Percentiles rank a stretch among this genome's conserved stretches.
Evolutionary conservation across 192 early-diverging fungal genomes (phyloP).

Genomic region (Backusella circina): DNA sequence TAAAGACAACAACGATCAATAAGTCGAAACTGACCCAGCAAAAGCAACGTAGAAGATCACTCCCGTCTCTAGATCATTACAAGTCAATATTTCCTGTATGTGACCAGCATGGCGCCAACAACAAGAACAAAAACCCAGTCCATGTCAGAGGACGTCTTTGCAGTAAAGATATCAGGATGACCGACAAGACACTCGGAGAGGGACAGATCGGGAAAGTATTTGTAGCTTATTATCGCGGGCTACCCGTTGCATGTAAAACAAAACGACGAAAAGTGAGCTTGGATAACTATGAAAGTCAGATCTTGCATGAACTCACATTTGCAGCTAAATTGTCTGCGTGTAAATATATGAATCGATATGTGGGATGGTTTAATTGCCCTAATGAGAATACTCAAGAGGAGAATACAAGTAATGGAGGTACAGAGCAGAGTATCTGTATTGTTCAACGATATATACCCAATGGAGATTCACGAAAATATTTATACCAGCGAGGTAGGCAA

Average conservation of each 20-base stretch:
- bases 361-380: neutral
- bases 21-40: neutral
- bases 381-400: neutral
- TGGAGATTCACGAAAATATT: constrained; percentile 10
- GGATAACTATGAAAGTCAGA: neutral
- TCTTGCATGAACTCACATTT: constrained; percentile 8
- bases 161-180: neutral
- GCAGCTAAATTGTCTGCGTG: constrained; percentile 9
- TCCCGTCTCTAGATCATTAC: neutral
- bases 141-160: neutral
- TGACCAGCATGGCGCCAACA: neutral
- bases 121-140: neutral
- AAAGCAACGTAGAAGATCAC: neutral
- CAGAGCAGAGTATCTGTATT: neutral
- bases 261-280: neutral
- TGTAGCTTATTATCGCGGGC: neutral
- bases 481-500: constrained; percentile 7
- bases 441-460: constrained; percentile 12
- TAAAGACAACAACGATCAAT: neutral
- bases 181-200: neutral
- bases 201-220: constrained; percentile 8
- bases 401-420: neutral
- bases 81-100: neutral
- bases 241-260: constrained; percentile 14
- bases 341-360: constrained; percentile 4